These are phyloP conservation scores for Claviceps capensis DNA, from an alignment of 2,329 filamentous ascomycete species.

Conservation along the genomic window DNA sequence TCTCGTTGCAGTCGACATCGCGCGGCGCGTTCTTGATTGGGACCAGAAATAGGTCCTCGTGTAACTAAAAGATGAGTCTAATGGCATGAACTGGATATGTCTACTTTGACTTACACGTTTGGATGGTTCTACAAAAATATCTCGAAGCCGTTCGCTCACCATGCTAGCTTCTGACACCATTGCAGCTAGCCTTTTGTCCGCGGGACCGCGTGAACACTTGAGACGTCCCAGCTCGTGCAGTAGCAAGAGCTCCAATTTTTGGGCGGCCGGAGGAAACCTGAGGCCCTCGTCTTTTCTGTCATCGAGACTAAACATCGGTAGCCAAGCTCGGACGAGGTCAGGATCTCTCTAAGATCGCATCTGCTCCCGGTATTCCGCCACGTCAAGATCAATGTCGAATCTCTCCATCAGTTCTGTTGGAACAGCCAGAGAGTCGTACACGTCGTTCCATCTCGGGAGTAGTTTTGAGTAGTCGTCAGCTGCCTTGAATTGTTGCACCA, in stretches of 20 bases:
- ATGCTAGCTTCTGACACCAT: neutral
- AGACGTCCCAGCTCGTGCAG: conserved; percentile 4
- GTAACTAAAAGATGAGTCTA: conserved; percentile 1
- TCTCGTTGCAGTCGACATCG: neutral
- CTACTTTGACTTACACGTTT: conserved; percentile 1
- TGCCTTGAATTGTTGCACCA: neutral
- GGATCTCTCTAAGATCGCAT: conserved; percentile 3
- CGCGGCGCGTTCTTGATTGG: neutral
- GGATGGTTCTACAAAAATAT: neutral
- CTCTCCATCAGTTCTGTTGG: conserved; percentile 1
- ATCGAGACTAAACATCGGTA: conserved; percentile 4
- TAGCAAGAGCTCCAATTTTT: conserved; percentile 2
- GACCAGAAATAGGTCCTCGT: conserved; percentile 2
- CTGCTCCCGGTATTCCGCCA: conserved; percentile 1
- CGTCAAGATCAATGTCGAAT: conserved; percentile 1
- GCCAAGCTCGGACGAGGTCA: conserved; percentile 4
- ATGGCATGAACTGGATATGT: neutral
- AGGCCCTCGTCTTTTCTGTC: conserved; percentile 5
- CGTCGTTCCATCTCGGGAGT: conserved; percentile 2
- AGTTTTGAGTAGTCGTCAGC: neutral
- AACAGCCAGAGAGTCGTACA: neutral
- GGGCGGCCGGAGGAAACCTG: conserved; percentile 1
- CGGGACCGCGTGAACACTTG: neutral
- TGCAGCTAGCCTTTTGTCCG: conserved; percentile 2
- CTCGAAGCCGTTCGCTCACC: neutral